These are phyloP conservation scores for Phytophthora sp. DNA, from an alignment of 352 stramenopile species.

Conservation along the genomic window DNA sequence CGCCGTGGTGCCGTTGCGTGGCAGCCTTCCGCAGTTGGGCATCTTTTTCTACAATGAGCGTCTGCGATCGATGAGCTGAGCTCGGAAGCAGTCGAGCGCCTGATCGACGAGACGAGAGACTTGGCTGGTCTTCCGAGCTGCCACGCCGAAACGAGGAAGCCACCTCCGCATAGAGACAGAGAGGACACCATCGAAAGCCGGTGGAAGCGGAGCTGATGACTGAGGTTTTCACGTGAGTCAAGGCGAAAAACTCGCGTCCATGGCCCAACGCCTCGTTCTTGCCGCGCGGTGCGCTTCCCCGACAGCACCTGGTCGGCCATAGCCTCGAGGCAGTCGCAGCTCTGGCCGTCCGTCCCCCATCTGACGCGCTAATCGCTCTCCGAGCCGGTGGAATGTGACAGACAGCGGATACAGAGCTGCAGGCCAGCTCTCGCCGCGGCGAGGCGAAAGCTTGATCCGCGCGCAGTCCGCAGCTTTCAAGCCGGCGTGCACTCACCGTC, in stretches of 20 bases:
- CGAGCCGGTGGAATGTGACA: constrained; percentile 9
- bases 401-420: constrained; percentile 7
- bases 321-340: constrained; percentile 10
- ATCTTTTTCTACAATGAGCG: constrained; percentile 33
- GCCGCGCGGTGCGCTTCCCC: constrained; percentile 9
- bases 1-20: background rate
- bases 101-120: constrained; percentile 14
- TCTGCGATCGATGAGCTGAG: background rate
- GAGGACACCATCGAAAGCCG: constrained; percentile 26
- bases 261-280: constrained; percentile 4
- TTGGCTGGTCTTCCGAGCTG: constrained; percentile 22
- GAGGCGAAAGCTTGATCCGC: too few relatives aligned
- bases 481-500: too few relatives aligned
- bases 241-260: constrained; percentile 8
- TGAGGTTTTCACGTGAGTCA: constrained; percentile 15
- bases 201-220: constrained; percentile 10
- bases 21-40: constrained; percentile 31
- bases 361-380: constrained; percentile 1
- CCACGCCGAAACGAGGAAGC: constrained; percentile 31
- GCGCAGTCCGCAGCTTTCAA: background rate
- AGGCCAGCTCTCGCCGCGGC: too few relatives aligned
- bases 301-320: constrained; percentile 22
- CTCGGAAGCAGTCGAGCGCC: constrained; percentile 1
- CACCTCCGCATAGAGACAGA: constrained; percentile 19
- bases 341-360: constrained; percentile 10